Percentiles rank a stretch among this genome's conserved stretches.
Evolutionary conservation across 2,329 filamentous ascomycete species (phyloP).

Genomic region (Apiospora aurea): DNA sequence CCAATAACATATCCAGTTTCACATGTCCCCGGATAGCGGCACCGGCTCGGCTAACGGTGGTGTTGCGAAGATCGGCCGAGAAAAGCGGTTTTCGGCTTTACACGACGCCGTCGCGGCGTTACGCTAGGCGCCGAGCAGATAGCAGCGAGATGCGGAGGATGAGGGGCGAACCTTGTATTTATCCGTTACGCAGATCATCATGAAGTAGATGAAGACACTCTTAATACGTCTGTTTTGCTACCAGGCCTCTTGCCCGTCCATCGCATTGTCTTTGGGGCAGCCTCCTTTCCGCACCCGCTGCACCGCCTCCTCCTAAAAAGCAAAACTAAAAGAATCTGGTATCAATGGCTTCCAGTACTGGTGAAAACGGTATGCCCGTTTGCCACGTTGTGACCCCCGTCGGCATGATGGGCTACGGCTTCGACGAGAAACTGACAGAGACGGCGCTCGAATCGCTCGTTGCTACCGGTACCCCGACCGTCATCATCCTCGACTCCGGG

Average conservation of each 20-base stretch:
- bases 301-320: neutral
- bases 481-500: conserved; percentile 44
- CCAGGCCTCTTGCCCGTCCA: neutral
- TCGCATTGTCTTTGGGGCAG: neutral
- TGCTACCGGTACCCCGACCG: conserved; percentile 40
- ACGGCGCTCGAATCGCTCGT: conserved; percentile 38
- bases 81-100: neutral
- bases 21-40: neutral
- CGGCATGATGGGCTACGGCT: conserved; percentile 58
- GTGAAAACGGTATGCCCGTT: conserved; percentile 30
- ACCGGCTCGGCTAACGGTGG: neutral
- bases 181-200: too few species aligned
- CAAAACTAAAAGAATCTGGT: neutral
- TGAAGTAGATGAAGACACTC: neutral
- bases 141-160: neutral
- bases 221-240: neutral
- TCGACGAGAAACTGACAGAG: conserved; percentile 43
- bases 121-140: neutral
- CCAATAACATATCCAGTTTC: neutral
- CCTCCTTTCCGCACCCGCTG: neutral
- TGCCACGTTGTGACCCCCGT: conserved; percentile 54
- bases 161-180: neutral
- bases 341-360: neutral
- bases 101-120: neutral
- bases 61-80: conserved; percentile 1